Percentiles rank a stretch among this genome's conserved stretches.
phyloP scores from a whole-genome alignment of 2,329 filamentous ascomycete genomes.

The Xylaria sp. region DNA sequence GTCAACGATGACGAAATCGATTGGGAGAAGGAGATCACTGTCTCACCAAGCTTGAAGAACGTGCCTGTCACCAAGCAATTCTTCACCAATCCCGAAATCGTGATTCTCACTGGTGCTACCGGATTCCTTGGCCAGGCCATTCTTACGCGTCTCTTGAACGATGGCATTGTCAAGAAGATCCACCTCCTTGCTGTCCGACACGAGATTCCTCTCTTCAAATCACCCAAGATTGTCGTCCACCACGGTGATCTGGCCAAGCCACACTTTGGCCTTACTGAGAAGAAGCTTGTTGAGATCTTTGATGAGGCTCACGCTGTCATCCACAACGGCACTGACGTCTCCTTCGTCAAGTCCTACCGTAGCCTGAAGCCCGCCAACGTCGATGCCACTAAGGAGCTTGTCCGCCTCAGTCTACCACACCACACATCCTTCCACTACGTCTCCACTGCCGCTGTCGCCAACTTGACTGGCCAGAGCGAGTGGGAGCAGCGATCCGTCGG shows the following conservation, averaged over 20 bases:
- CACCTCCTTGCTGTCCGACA: conserved; percentile 51
- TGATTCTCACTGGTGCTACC: conserved; percentile 48
- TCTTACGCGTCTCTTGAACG: conserved; percentile 43
- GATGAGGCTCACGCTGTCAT: conserved; percentile 53
- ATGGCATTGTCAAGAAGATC: conserved; percentile 43
- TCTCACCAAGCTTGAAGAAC: background rate
- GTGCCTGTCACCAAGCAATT: background rate
- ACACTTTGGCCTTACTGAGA: background rate
- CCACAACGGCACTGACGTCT: conserved; percentile 53
- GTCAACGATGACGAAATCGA: conserved; percentile 27
- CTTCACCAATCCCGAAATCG: conserved; percentile 19
- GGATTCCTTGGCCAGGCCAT: conserved; percentile 49
- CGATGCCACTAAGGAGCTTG: background rate
- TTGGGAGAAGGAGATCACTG: conserved; percentile 49
- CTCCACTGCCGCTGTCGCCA: background rate
- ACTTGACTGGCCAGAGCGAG: conserved; percentile 43
- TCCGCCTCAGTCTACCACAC: background rate
- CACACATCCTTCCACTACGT: background rate
- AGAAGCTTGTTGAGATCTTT: conserved; percentile 35
- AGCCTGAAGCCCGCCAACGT: conserved; percentile 45
- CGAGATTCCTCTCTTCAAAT: conserved; percentile 36
- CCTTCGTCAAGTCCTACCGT: conserved; percentile 46
- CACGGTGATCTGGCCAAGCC: conserved; percentile 41
- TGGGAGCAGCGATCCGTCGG: conserved; percentile 55
- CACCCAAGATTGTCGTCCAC: conserved; percentile 56